Conservation (phyloP, 768 basidiomycete species). For the Amanita rimosa region DNA sequence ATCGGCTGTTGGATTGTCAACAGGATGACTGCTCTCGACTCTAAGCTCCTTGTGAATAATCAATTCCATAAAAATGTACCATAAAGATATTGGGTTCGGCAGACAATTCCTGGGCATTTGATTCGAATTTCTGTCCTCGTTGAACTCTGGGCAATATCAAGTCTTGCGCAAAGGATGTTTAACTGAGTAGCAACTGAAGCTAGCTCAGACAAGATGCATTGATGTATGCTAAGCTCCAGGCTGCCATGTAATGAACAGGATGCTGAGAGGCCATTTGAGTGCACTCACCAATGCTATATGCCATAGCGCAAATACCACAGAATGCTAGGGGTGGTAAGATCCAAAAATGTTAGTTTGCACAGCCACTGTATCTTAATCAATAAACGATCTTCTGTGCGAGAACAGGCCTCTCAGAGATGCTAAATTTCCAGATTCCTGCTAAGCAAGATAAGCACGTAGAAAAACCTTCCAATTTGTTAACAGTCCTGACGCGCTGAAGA, state of each 20-base stretch:
- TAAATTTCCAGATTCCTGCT: no score
- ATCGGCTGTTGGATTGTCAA: no score
- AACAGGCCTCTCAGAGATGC: no score
- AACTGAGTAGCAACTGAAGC: slow-evolving; percentile 42
- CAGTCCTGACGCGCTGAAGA: no score
- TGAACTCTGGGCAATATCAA: slow-evolving; percentile 50
- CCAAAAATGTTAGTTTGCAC: no score
- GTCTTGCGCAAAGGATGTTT: slow-evolving; percentile 36
- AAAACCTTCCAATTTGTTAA: no score
- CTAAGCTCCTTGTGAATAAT: background rate
- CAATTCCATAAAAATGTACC: background rate
- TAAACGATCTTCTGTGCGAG: no score
- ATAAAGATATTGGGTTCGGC: slow-evolving; percentile 8
- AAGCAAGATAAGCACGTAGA: no score
- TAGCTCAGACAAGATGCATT: slow-evolving; percentile 65
- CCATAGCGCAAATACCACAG: slow-evolving; percentile 33
- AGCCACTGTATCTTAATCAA: no score
- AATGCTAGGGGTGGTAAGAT: no score
- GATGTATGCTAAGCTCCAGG: slow-evolving; percentile 70
- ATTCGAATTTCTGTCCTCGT: slow-evolving; percentile 12
- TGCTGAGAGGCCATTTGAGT: background rate
- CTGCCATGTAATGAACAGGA: slow-evolving; percentile 22
- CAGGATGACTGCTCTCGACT: slow-evolving; percentile 39
- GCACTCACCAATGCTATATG: slow-evolving; percentile 38
- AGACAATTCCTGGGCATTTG: slow-evolving; percentile 11